A percentile compares a stretch with the other conserved stretches of the same genome.
These are phyloP conservation scores for Mycena belliarum DNA, from an alignment of 768 basidiomycete species.

Conservation along the genomic window DNA sequence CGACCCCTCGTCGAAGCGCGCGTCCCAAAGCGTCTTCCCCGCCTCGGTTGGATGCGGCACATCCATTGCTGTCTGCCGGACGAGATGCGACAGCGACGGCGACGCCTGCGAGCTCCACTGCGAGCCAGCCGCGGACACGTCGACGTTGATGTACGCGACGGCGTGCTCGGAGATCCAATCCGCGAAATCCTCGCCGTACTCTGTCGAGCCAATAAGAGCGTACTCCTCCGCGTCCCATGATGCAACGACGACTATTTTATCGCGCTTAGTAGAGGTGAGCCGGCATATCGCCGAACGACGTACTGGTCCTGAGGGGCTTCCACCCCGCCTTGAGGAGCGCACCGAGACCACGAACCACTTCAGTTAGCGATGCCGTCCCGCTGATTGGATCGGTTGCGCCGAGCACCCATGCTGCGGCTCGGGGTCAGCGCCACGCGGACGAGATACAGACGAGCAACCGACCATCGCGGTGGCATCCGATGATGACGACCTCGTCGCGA, in stretches of 20 bases:
- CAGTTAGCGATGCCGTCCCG: slow-evolving; percentile 77
- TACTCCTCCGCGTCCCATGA: slow-evolving; percentile 80
- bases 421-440: neutral
- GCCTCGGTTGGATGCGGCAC: slow-evolving; percentile 57
- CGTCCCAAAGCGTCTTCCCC: slow-evolving; percentile 59
- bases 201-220: slow-evolving; percentile 65
- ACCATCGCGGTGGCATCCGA: slow-evolving; percentile 93
- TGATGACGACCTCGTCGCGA: slow-evolving; percentile 79
- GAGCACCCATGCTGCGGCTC: slow-evolving; percentile 63
- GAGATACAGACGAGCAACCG: slow-evolving; percentile 19
- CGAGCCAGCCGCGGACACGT: slow-evolving; percentile 58
- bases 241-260: slow-evolving; percentile 54
- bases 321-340: slow-evolving; percentile 68
- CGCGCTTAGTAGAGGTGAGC: slow-evolving; percentile 9
- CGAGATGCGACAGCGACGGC: slow-evolving; percentile 65
- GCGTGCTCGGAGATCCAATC: slow-evolving; percentile 61
- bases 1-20: slow-evolving; percentile 48
- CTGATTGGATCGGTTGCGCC: slow-evolving; percentile 81
- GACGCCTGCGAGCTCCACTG: slow-evolving; percentile 52
- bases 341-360: slow-evolving; percentile 77
- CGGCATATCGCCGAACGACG: neutral
- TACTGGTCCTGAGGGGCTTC: slow-evolving; percentile 74
- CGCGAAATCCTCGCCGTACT: slow-evolving; percentile 75
- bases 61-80: slow-evolving; percentile 53
- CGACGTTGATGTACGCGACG: slow-evolving; percentile 60